Evolutionary conservation across 768 basidiomycete genomes (phyloP).

Genomic region (Pleurotus tuoliensis): DNA sequence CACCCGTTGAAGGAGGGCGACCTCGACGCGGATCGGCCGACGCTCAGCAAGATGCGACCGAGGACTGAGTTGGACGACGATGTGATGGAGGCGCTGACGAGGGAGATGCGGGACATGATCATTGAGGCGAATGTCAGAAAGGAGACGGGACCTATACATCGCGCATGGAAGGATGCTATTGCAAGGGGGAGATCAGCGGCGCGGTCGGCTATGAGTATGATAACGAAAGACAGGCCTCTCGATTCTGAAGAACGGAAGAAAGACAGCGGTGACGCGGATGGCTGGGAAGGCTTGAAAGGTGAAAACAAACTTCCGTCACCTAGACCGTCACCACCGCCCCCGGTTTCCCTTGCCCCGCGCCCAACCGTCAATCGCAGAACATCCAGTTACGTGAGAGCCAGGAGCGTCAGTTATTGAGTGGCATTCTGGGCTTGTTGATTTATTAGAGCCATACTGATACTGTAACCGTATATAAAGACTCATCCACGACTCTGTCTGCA

Average conservation of each 20-base stretch:
- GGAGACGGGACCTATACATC: conserved; percentile 51
- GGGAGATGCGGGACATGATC: conserved; percentile 64
- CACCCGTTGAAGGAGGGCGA: conserved; percentile 25
- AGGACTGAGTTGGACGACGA: conserved; percentile 17
- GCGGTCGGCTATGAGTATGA: neutral
- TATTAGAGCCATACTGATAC: no score
- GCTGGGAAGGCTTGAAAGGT: neutral
- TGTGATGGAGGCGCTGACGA: conserved; percentile 36
- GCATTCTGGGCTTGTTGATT: no score
- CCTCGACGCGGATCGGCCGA: neutral
- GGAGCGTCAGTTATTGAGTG: conserved; percentile 7
- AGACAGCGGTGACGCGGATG: neutral
- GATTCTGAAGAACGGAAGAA: neutral
- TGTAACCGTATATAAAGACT: no score
- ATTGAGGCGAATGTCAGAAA: conserved; percentile 59
- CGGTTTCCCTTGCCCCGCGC: neutral
- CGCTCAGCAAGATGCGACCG: conserved; percentile 16
- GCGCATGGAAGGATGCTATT: conserved; percentile 47
- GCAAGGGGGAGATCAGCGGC: neutral
- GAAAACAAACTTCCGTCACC: neutral
- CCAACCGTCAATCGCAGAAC: neutral
- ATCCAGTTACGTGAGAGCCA: conserved; percentile 5
- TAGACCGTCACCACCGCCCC: conserved; percentile 8
- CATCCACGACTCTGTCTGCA: no score
- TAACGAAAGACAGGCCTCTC: neutral